A percentile compares a stretch with the other conserved stretches of the same genome.
These are phyloP conservation scores for Backusella mclennaniae DNA, from an alignment of 192 early-diverging fungal species.

Conservation along the genomic window DNA sequence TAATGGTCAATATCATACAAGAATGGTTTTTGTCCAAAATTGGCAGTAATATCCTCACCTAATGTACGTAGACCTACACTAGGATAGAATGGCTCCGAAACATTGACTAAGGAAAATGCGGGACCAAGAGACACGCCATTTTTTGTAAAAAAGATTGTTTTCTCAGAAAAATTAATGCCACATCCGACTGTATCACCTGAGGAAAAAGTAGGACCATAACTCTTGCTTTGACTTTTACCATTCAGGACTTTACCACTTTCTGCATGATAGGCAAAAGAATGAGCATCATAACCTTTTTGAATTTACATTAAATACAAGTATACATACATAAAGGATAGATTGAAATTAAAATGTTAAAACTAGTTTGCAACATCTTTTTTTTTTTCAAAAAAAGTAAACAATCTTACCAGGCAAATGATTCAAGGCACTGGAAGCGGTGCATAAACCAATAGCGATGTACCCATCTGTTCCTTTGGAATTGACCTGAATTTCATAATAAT, in stretches of 20 bases:
- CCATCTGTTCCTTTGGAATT: conserved; percentile 87
- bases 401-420: conserved; percentile 78
- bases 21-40: conserved; percentile 76
- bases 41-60: conserved; percentile 73
- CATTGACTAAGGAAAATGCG: conserved; percentile 47
- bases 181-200: conserved; percentile 93
- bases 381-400: not conserved
- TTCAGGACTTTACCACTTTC: conserved; percentile 89
- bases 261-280: conserved; percentile 97
- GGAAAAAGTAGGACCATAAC: conserved; percentile 85
- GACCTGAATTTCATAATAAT: conserved; percentile 89
- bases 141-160: conserved; percentile 84
- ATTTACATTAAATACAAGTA: not conserved
- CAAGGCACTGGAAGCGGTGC: conserved; percentile 46
- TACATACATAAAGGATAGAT: not conserved
- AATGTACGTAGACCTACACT: conserved; percentile 69
- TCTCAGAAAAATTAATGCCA: conserved; percentile 79
- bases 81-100: conserved; percentile 54
- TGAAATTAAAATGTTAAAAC: not conserved
- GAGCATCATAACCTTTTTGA: conserved; percentile 75
- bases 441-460: conserved; percentile 92
- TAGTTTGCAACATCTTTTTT: not conserved
- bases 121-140: conserved; percentile 77
- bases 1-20: conserved; percentile 70
- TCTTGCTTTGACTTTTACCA: conserved; percentile 67